A percentile compares a stretch with the other conserved stretches of the same genome.
phyloP scores from a whole-genome alignment of 805 yeast genomes.

The Lipomyces mesembrius region DNA sequence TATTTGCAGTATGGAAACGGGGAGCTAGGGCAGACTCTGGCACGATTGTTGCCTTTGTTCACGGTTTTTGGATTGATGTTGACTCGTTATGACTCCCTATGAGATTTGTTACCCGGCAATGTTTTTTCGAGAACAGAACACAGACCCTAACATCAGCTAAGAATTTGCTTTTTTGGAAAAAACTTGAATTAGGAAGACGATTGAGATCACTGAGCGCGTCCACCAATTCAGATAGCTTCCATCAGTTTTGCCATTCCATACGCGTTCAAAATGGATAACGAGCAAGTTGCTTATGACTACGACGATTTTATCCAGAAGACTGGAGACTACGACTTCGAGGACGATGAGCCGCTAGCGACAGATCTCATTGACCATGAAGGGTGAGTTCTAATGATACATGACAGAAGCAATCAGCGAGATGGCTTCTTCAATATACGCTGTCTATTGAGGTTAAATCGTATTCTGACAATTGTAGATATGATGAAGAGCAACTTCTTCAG shows the following conservation, averaged over 20 bases:
- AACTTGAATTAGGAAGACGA: background rate
- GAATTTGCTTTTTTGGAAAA: background rate
- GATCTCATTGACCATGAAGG: constrained; percentile 38
- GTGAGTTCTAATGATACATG: constrained; percentile 12
- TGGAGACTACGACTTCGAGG: constrained; percentile 41
- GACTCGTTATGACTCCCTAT: background rate
- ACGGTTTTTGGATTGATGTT: background rate
- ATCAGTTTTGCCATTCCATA: background rate
- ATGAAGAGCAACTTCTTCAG: constrained; percentile 44
- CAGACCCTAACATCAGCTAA: background rate
- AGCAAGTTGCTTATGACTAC: constrained; percentile 36
- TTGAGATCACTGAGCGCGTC: background rate
- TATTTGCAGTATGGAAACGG: background rate
- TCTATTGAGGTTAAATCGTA: background rate
- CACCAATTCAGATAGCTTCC: background rate
- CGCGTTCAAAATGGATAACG: constrained; percentile 27
- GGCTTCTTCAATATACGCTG: background rate
- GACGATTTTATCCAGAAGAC: constrained; percentile 38
- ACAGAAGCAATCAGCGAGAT: background rate
- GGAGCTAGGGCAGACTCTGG: background rate
- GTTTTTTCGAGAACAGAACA: background rate
- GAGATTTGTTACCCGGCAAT: background rate
- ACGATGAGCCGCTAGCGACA: constrained; percentile 40
- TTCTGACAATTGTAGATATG: constrained; percentile 35
- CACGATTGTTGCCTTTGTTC: background rate